Conservation (phyloP, 2,329 filamentous ascomycete genomes). For the Phyllosticta citriasiana region DNA sequence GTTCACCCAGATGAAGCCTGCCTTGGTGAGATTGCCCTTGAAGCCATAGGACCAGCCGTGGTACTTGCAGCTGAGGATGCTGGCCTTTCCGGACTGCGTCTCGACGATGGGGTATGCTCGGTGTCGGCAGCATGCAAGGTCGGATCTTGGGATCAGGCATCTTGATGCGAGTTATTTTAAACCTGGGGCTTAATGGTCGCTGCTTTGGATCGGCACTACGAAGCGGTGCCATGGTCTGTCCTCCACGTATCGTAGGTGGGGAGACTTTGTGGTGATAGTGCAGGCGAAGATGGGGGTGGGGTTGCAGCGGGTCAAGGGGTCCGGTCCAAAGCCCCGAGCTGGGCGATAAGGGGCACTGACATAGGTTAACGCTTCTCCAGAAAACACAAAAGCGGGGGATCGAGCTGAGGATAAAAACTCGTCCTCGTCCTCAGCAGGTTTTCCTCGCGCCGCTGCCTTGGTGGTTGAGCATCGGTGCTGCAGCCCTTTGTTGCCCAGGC, state of each 20-base stretch:
- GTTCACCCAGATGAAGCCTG: conserved; percentile 29
- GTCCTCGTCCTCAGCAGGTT: too few species aligned
- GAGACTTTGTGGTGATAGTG: neutral
- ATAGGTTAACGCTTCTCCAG: too few species aligned
- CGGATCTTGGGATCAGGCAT: neutral
- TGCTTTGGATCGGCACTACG: neutral
- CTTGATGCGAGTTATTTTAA: neutral
- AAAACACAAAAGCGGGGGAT: too few species aligned
- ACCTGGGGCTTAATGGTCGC: neutral
- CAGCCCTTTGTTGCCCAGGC: neutral
- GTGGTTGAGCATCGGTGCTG: neutral
- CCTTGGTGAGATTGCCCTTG: conserved; percentile 31
- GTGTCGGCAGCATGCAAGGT: conserved; percentile 19
- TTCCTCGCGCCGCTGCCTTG: neutral
- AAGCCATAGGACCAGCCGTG: conserved; percentile 35
- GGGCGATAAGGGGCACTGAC: neutral
- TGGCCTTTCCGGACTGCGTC: conserved; percentile 22
- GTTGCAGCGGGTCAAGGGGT: neutral
- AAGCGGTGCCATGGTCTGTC: neutral
- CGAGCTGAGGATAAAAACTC: too few species aligned
- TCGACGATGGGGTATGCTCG: conserved; percentile 27
- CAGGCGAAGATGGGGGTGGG: neutral
- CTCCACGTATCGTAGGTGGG: neutral
- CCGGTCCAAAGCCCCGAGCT: neutral
- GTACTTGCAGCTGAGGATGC: conserved; percentile 31